Base-by-base conservation (phyloP, 2,329 filamentous ascomycete genomes). In the Venturiaceae sp. region DNA sequence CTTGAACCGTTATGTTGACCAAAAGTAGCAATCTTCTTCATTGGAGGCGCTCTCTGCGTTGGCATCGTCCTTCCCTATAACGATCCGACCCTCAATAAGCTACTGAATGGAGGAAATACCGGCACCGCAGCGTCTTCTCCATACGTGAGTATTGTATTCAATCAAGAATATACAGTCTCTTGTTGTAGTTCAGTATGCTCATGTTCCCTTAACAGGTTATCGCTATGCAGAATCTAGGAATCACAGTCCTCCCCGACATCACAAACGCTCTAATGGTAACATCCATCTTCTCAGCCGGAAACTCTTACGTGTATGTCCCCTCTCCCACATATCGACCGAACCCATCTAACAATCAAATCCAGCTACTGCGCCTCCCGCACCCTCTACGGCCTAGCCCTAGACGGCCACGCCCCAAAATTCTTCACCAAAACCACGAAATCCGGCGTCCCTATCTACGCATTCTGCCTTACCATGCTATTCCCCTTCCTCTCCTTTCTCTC, bases 211-310 rank as follows among this genome's bases (percentile, higher is more conserved):
- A n/a, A n/a, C n/a, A n/a, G n/a, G n/a, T 84, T 58, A 83, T 85
- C 64, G 82, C 82, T 54, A 83, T 85, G 79, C 69, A 74, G 54
- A 81, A 81, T 63, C 63, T 84, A 61, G 72, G 75, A 8, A 75
- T 85, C 58, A 64, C 67, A 0, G 78, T 78, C 9, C 75, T 85
- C 34, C 81, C 82, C 9, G 74, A 82, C 56, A 74, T 96, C 57
- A 95, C 96, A 87, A 96, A 97, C 72, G 85, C 84, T n/a, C 90
- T 96, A 61, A 96, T 96, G 69, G 83, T 96, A 67, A 84, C 95
- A 62, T 87, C 91, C 26, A 91, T 96, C 23, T 76, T 96, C 28
- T 95, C 90, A 0, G 92, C 96, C 60, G 91, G 91, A 59, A 96
- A 96, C 53, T 58, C 53, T 46, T 56, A 56, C 36, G 21, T 54